phyloP scores from a whole-genome alignment of 768 basidiomycete species.

The Ramaria sp. region DNA sequence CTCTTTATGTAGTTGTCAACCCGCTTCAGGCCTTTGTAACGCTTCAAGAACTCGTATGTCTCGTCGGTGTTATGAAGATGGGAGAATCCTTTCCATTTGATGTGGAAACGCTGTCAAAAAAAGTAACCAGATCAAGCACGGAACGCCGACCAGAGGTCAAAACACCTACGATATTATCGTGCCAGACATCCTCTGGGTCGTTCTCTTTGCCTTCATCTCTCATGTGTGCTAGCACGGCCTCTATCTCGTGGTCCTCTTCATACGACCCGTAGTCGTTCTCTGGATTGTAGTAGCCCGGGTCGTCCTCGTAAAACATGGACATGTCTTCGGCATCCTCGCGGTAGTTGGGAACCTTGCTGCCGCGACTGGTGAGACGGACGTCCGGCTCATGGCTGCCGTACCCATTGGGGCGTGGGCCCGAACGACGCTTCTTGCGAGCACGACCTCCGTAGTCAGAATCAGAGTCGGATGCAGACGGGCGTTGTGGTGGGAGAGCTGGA shows the following conservation, averaged over 20 bases:
- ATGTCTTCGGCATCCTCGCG: constrained; percentile 56
- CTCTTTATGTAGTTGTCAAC: constrained; percentile 99
- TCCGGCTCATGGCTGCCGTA: constrained; percentile 24
- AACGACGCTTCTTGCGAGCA: constrained; percentile 60
- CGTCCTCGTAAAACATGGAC: constrained; percentile 68
- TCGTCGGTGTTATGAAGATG: constrained; percentile 99
- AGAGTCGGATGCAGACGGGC: constrained; percentile 56
- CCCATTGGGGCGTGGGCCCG: constrained; percentile 27
- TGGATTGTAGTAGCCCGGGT: constrained; percentile 39
- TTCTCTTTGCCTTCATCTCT: constrained; percentile 73
- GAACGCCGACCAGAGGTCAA: constrained; percentile 1
- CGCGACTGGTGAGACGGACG: constrained; percentile 65
- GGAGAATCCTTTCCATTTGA: constrained; percentile 99
- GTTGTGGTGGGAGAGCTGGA: constrained; percentile 27
- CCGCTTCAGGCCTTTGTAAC: constrained; percentile 90
- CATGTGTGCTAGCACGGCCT: constrained; percentile 78
- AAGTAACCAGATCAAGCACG: constrained; percentile 10
- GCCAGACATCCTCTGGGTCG: constrained; percentile 76
- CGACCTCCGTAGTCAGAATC: constrained; percentile 82
- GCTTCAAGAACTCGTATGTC: constrained; percentile 89
- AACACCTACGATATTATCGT: constrained; percentile 66
- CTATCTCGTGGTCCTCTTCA: constrained; percentile 75
- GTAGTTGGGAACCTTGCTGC: constrained; percentile 76
- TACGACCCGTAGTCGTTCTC: constrained; percentile 40
- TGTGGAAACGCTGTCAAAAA: constrained; percentile 75